phyloP scores from a whole-genome alignment of 768 basidiomycete genomes.

The Phallus indusiatus region DNA sequence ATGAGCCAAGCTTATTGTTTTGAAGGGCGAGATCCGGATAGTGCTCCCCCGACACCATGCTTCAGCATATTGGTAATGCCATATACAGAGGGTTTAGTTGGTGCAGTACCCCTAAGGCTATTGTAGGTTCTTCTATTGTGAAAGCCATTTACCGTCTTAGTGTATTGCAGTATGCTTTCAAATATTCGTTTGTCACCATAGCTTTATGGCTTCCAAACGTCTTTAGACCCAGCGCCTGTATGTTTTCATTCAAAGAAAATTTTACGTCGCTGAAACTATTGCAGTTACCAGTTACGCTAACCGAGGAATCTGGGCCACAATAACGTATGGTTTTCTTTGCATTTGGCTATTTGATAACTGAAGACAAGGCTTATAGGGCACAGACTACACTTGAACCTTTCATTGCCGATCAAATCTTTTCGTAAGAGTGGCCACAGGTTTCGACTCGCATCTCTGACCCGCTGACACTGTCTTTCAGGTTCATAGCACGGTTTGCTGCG shows the following conservation, averaged over 20 bases:
- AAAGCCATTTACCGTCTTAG: neutral
- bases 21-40: conserved; percentile 37
- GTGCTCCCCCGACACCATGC: conserved; percentile 33
- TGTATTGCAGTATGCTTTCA: conserved; percentile 36
- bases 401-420: conserved; percentile 47
- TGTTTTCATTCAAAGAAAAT: conserved; percentile 14
- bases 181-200: conserved; percentile 38
- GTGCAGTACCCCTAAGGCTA: conserved; percentile 31
- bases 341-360: neutral
- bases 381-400: conserved; percentile 50
- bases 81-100: conserved; percentile 30
- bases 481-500: conserved; percentile 35
- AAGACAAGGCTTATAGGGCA: conserved; percentile 20
- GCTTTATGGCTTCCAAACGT: conserved; percentile 45
- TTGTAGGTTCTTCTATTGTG: conserved; percentile 19
- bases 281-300: conserved; percentile 34
- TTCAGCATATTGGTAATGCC: conserved; percentile 30
- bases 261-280: conserved; percentile 1
- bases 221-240: conserved; percentile 30
- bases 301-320: conserved; percentile 33
- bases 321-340: conserved; percentile 13
- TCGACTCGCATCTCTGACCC: neutral
- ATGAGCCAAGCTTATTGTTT: neutral
- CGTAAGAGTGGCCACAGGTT: conserved; percentile 19
- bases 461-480: conserved; percentile 17